A percentile compares a stretch with the other conserved stretches of the same genome.
phyloP scores from a whole-genome alignment of 257 asterid species.

The Pogostemon cablin region DNA sequence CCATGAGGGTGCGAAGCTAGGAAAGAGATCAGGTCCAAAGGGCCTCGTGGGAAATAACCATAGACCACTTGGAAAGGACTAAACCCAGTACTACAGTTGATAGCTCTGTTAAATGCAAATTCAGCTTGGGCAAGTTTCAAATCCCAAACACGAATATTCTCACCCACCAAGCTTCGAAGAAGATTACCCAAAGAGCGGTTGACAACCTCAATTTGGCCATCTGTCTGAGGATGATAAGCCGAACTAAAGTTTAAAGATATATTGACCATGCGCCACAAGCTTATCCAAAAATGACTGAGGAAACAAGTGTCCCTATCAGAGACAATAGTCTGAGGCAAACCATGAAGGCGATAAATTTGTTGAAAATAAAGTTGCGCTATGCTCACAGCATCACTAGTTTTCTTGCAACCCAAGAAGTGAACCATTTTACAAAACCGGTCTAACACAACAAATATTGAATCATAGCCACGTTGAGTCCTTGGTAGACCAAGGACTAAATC shows the following conservation, averaged over 20 bases:
- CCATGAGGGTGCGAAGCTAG: neutral
- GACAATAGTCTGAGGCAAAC: neutral
- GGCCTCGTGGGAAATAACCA: neutral
- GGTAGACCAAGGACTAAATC: neutral
- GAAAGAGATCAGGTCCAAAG: neutral
- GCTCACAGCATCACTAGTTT: neutral
- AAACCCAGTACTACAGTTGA: too few species aligned
- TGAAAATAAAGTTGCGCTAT: neutral
- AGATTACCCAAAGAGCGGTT: neutral
- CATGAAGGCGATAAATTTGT: neutral
- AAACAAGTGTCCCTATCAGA: neutral
- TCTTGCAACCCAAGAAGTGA: neutral
- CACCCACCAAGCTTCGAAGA: neutral
- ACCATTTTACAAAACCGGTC: neutral
- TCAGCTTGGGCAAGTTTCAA: neutral
- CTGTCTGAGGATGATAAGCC: too few species aligned
- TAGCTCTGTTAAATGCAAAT: neutral
- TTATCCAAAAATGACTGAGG: neutral
- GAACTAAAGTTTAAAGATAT: neutral
- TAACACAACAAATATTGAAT: neutral
- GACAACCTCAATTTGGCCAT: neutral
- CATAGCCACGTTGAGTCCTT: neutral
- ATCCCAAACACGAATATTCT: neutral
- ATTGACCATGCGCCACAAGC: constrained; percentile 9
- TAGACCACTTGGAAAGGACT: neutral